Conservation (phyloP, 2,329 filamentous ascomycete species). For the Fusarium caatingaense region DNA sequence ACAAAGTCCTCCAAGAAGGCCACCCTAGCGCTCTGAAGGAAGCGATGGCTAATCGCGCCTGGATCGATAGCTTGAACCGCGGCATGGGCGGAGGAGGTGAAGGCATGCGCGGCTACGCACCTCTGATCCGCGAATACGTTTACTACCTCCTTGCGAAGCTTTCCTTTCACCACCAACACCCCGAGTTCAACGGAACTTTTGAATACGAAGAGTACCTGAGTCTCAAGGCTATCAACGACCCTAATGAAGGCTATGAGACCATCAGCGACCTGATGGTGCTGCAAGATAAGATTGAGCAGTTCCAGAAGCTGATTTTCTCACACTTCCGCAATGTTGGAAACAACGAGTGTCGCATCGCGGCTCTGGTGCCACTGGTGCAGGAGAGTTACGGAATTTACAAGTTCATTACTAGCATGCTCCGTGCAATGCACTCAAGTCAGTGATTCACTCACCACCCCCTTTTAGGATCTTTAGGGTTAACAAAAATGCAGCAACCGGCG, state of each 20-base stretch:
- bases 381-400: constrained; percentile 99
- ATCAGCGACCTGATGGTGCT: constrained; percentile 96
- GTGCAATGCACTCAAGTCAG: constrained; percentile 95
- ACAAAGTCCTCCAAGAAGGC: constrained; percentile 97
- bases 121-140: constrained; percentile 95
- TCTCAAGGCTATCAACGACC: constrained; percentile 97
- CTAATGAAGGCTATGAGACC: constrained; percentile 97
- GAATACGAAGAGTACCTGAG: constrained; percentile 99
- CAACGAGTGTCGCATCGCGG: constrained; percentile 96
- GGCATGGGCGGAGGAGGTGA: constrained; percentile 84
- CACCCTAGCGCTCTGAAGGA: constrained; percentile 89
- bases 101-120: constrained; percentile 88
- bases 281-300: constrained; percentile 97
- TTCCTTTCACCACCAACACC: constrained; percentile 95
- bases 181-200: constrained; percentile 98
- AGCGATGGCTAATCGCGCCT: constrained; percentile 86
- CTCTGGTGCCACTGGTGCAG: constrained; percentile 91
- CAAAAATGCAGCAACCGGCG: constrained; percentile 77
- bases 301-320: constrained; percentile 98
- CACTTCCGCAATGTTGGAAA: constrained; percentile 92
- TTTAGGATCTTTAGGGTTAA: constrained; percentile 35
- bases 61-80: constrained; percentile 92
- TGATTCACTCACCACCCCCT: constrained; percentile 22
- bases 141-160: constrained; percentile 95
- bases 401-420: constrained; percentile 98